Base-by-base conservation (phyloP, 805 yeast species). In the Yarrowia yakushimensis region DNA sequence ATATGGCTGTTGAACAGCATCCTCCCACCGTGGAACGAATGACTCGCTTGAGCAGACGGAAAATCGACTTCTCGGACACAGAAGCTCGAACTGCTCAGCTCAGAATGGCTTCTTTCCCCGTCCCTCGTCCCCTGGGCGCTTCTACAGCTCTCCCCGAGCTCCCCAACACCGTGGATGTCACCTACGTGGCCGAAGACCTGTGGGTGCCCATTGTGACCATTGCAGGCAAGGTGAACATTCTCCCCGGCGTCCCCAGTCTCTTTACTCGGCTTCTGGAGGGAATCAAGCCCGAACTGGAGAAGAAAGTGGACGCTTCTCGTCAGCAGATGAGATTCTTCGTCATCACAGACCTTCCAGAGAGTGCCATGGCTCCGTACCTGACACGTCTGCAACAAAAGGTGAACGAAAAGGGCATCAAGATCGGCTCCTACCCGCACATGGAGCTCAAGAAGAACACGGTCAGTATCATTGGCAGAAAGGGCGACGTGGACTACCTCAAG, bases 121-220 rank as follows among this genome's bases (percentile, higher is more conserved):
- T 41, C 4, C 48, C 61, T 7, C 18, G 61, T 1, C 61, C 61
- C 30, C 48, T 39, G 30, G 61, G 61, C 23, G 34, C 63, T 9
- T 62, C 67, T 17, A 20, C 61, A 4, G 42, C 33, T 10, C 33
- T 34, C 11, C 33, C 59, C 7, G 48, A 39, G 10, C 39, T 55
- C 13, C 61, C 61, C n/a, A 55, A 55, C 22, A 55, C 48, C 12
- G 76, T 75, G 5, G 66, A 67, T 9, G 60, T 66, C 22, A 50
- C 66, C 27, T 85, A 77, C 67, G 76, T 82, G 0, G 66, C 75
- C 9, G 84, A 82, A 4, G 78, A 80, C 13, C 74, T 87, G 13
- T 90, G 97, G 97, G 96, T 90, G 2, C 97, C 97, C 0, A 79
- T 90, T 5, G 91, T 89, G 1, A 82, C 83, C 0, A 76, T 90